Base-by-base conservation (phyloP, 345 rosid genomes). In the Citrus hindsii region DNA sequence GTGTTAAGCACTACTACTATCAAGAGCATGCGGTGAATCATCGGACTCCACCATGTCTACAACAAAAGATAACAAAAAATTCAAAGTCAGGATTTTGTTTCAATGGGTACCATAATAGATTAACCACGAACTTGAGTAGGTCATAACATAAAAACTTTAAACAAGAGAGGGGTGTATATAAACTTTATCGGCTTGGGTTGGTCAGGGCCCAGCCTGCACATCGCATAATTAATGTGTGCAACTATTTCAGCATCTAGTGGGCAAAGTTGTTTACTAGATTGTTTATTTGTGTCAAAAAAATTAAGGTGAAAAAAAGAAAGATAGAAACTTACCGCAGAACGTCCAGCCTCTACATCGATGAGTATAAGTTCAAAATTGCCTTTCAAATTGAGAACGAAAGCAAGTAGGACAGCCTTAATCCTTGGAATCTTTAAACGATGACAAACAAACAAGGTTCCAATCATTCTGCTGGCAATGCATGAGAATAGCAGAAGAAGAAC, bases 321-420 rank as follows among this genome's bases (percentile, higher is more conserved):
- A 28, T 40, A 10, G 27, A 8, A n/a, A 51, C 80, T 76, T 37
- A 86, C 92, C 66, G 79, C 55, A 61, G 35, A 53, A 13, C 51
- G 51, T 0, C 77, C 66, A 8, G 82, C 55, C 10, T 83, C 56
- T 4, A 75, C 73, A n/a, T 75, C 73, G 10, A 88, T 62, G 40
- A 95, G 87, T 33, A 90, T 76, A 69, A 93, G 89, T 60, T 90
- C 99, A 14, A 79, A 82, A 71, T 93, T 88, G 25, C 98, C 97
- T 84, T 93, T 95, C 85, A 84, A 56, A 74, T 88, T 89, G 76
- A 95, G 90, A 12, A 92, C 74, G 12, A 87, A 83, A 9, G 89
- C 79, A 3, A 95, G 82, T 65, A 95, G 56, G 4, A 89, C 70
- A 25, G 88, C 89, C 71, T 93, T 86, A n/a, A 79, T 79, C 69